Percentiles rank a stretch among this genome's conserved stretches.
These are phyloP conservation scores for Leucaena leucocephala DNA, from an alignment of 306 rosid genomes.

Conservation along the genomic window DNA sequence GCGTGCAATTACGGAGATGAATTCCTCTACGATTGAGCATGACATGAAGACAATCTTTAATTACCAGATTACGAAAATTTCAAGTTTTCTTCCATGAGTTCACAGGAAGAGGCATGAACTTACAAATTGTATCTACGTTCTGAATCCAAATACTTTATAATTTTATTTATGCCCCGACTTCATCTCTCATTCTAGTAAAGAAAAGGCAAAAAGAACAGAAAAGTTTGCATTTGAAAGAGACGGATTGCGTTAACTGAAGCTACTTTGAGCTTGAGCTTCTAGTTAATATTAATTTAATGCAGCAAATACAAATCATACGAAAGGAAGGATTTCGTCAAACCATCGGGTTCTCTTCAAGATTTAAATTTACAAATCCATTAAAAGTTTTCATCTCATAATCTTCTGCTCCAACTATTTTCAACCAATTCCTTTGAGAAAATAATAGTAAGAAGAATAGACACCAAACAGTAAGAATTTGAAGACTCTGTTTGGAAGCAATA, in stretches of 20 bases:
- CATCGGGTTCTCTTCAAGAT: constrained; percentile 22
- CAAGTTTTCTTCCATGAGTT: neutral
- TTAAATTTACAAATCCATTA: neutral
- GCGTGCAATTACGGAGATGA: constrained; percentile 7
- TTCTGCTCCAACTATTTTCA: neutral
- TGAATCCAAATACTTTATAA: constrained; percentile 12
- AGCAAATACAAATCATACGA: constrained; percentile 26
- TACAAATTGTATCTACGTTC: constrained; percentile 5
- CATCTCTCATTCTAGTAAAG: neutral
- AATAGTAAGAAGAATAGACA: neutral
- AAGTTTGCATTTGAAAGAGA: constrained; percentile 31
- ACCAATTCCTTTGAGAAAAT: neutral
- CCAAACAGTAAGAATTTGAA: neutral
- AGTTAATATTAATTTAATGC: constrained; percentile 17
- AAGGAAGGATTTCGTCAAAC: constrained; percentile 10
- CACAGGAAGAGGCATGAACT: neutral
- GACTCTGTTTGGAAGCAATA: neutral
- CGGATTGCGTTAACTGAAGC: constrained; percentile 9
- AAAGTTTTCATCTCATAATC: constrained; percentile 14
- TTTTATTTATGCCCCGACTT: neutral
- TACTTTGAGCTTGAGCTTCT: constrained; percentile 18
- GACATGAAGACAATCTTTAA: constrained; percentile 8
- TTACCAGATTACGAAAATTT: neutral
- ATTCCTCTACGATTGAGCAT: constrained; percentile 4
- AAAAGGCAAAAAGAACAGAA: neutral